phyloP scores from a whole-genome alignment of 805 yeast genomes.

The Dipodascopsis uninucleata region DNA sequence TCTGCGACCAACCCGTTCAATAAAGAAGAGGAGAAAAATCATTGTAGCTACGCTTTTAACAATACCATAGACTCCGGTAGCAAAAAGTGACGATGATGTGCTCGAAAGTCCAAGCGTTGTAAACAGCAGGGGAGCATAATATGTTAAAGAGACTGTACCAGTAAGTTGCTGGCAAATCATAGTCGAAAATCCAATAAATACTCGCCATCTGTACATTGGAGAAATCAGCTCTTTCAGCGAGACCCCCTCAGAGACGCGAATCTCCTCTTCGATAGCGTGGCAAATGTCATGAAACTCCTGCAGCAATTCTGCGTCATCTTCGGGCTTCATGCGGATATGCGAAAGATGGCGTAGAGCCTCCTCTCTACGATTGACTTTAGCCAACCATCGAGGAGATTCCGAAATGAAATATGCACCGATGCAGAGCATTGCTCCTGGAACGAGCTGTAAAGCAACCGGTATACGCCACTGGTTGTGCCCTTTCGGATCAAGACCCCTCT shows the following conservation, averaged over 20 bases:
- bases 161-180: not conserved
- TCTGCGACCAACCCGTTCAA: not conserved
- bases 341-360: not conserved
- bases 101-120: not conserved
- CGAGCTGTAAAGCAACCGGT: not conserved
- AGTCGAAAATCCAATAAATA: not conserved
- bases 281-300: not conserved
- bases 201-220: not conserved
- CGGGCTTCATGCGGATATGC: not conserved
- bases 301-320: not conserved
- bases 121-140: not conserved
- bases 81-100: not conserved
- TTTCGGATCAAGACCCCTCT: conserved; percentile 48
- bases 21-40: not conserved
- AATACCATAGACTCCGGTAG: not conserved
- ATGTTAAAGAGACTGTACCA: not conserved
- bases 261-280: not conserved
- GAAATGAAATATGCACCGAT: not conserved
- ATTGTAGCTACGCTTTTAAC: not conserved
- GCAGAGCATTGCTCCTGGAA: not conserved
- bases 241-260: not conserved
- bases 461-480: conserved; percentile 37
- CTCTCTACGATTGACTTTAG: not conserved
- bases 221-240: not conserved
- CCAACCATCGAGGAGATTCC: not conserved